Evolutionary conservation across 306 rosid species (phyloP), one percentile per base, ranked within the genome.

Genomic region (Pueraria montana): DNA sequence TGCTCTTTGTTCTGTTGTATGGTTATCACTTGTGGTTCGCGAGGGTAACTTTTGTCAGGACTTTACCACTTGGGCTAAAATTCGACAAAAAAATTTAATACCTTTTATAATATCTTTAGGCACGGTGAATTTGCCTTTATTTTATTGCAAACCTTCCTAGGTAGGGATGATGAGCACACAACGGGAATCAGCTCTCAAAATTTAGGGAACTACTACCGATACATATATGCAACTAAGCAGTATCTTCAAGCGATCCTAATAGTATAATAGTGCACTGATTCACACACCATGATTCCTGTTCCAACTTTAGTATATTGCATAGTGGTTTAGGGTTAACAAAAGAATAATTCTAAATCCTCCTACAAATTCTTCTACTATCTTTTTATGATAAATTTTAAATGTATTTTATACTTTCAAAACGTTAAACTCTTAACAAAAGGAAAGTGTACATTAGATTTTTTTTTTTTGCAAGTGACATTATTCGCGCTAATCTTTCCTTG

Each of bases 231-330:
- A 42, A 53, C 20, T 75, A 14, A 67, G 3, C 4, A 4, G 6
- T 75, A 13, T 45, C 24, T 55, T 40, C 24, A 14, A 42, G 48
- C 17, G 1, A 64, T 48, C 36, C 3, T 78, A 9, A 26, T 30
- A n/a, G 2, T 6, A 18, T 27, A 13, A 32, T 63, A 68, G 30
- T 38, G 45, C 68, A 52, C 70, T 64, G 18, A 43, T 56, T 50
- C 61, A 32, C 56, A 32, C 56, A 16, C 42, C 66, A 77, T 77
- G 82, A 59, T 83, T 77, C 82, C n/a, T 68, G 56, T 53, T 79
- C 4, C 72, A 42, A 58, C 8, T 45, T 45, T 43, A 11, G 34
- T 36, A 36, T 45, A 36, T 45, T 36, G 46, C 8, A 52, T 2
- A 17, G 78, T 18, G 63, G n/a, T 74, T 34, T 21, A 2, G 20